Conservation (phyloP, 305 asterid genomes). For the Rubia peregrina region DNA sequence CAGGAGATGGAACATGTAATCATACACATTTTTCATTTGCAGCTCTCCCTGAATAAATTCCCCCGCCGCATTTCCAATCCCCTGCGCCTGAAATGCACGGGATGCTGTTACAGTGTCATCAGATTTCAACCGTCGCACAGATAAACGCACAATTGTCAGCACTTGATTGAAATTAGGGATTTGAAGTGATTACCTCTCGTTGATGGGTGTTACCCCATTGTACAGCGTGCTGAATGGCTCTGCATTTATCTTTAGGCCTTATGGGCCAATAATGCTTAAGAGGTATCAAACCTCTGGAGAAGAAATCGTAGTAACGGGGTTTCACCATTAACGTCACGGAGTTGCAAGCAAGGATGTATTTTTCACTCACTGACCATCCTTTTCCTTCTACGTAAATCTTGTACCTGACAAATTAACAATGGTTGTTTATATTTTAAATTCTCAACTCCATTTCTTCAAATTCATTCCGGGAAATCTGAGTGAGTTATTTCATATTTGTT, state of each 20-base stretch:
- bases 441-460: too few relatives aligned
- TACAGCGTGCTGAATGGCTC: conserved; percentile 87
- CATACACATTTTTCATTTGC: conserved; percentile 76
- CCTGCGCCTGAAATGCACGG: conserved; percentile 44
- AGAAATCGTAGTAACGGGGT: conserved; percentile 78
- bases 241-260: conserved; percentile 65
- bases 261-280: conserved; percentile 89
- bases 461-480: too few relatives aligned
- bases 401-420: conserved; percentile 34
- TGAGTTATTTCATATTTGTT: neutral
- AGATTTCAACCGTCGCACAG: too few relatives aligned
- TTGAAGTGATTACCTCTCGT: conserved; percentile 41
- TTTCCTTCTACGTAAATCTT: conserved; percentile 90
- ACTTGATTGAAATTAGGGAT: too few relatives aligned
- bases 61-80: conserved; percentile 65
- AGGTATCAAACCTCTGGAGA: conserved; percentile 72
- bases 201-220: conserved; percentile 78
- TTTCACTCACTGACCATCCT: conserved; percentile 97
- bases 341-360: conserved; percentile 85
- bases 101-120: neutral
- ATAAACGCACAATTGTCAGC: too few relatives aligned
- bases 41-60: conserved; percentile 48
- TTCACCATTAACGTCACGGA: conserved; percentile 58
- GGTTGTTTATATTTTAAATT: too few relatives aligned
- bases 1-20: conserved; percentile 88